These are phyloP conservation scores for Acanthamoeba healyi DNA, from an alignment of 208 protist genomes.

Conservation along the genomic window DNA sequence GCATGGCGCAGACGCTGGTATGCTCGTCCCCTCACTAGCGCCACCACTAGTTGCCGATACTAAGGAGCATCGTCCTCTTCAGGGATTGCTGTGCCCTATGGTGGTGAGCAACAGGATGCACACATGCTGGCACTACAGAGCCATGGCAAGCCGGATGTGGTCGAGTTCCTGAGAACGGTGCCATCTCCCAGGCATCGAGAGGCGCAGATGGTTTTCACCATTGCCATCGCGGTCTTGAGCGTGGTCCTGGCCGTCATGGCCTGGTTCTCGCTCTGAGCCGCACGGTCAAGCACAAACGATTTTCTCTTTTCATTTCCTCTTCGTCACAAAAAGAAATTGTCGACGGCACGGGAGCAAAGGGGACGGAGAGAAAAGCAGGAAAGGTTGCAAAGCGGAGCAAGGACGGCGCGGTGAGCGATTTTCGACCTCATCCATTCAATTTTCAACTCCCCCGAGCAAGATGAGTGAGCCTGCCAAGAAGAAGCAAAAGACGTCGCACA, in stretches of 20 bases:
- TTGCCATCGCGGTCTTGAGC: not conserved
- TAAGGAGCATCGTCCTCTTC: not conserved
- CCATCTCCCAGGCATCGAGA: not conserved
- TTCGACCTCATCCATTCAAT: constrained; percentile 25
- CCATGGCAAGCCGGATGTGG: constrained; percentile 18
- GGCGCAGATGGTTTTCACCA: not conserved
- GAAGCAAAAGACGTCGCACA: constrained; percentile 36
- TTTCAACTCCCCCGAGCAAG: not conserved
- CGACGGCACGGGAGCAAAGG: not conserved
- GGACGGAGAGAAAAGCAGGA: constrained; percentile 26
- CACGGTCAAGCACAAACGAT: not conserved
- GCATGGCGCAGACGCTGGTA: constrained; percentile 14
- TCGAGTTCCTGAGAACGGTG: not conserved
- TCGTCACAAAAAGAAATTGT: not conserved
- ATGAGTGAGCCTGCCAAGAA: constrained; percentile 45
- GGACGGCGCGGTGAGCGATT: not conserved
- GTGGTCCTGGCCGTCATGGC: not conserved
- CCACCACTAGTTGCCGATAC: too few species aligned
- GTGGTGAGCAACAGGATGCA: not conserved
- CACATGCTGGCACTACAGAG: not conserved
- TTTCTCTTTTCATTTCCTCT: not conserved
- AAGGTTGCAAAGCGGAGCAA: not conserved
- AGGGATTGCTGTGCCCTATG: not conserved
- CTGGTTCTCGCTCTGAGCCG: not conserved
- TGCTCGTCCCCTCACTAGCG: not conserved